Base-by-base conservation (phyloP, 306 rosid genomes). In the Dryas drummondii region DNA sequence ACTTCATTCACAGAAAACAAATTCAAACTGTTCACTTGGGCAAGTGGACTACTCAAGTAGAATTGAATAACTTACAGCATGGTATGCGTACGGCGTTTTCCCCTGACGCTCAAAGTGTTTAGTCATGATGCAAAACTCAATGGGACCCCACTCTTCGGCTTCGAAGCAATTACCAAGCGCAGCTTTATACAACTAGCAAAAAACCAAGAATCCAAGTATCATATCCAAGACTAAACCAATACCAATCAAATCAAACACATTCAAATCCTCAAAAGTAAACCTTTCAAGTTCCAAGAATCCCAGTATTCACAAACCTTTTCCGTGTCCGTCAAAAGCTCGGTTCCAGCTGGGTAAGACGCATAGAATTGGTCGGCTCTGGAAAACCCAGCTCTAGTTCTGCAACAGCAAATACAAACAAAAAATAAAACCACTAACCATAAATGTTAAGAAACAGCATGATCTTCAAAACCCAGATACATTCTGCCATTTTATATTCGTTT, bases 61-160 rank as follows among this genome's bases (percentile, higher is more conserved):
- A 47, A 44, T 67, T 5, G 77, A 48, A 42, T 54, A n/a, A 86
- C 91, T 84, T 86, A 94, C 98, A 17, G 98, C 75, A 80, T 94
- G 98, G 71, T 91, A 94, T 12, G 94, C 93, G 66, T 91, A 94
- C 19, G 98, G 97, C 0, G 96, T 83, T 73, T 94, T 86, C 50
- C 96, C 98, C 80, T 94, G 97, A 61, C 97, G 97, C 56, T 91
- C 92, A 45, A 88, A 91, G 81, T 94, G 99, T 80, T 94, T 91
- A 6, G 83, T 86, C 99, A 94, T 91, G 84, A 94, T 78, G 75
- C 97, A 87, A 80, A 64, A 94, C 83, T 94, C 99, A 63, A 90
- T 81, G 5, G 99, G 92, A 44, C 97, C 92, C 99, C 99, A 94
- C 55, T 92, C 97, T 78, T 94, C 99, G 19, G 50, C 69, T 75